Base-by-base conservation (phyloP, 805 yeast genomes). In the Candida corydali region DNA sequence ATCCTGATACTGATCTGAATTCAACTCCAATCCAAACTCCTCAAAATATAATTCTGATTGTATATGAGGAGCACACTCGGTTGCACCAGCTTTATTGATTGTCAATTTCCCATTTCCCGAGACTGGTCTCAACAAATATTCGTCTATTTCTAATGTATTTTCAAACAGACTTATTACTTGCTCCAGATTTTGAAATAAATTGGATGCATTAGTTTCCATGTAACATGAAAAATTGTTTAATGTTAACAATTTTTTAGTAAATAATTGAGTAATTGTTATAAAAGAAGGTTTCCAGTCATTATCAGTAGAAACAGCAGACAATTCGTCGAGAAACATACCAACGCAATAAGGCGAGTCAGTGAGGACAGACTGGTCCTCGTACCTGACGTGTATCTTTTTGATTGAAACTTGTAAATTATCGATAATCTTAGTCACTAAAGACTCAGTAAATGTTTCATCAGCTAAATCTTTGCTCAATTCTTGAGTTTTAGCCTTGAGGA, bases 401-500 rank as follows among this genome's bases (percentile, higher is more conserved):
- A 93, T 86, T 2, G 95, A 85, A 9, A 93, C 75, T 57, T 93
- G 98, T 36, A 94, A 63, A 54, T 93, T 93, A 58, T 93, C 98
- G 17, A 91, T 82, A 45, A 93, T 82, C 56, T 94, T 94, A 1
- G 96, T 84, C 5, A 88, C 72, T 41, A 93, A 69, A 29, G 87
- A 79, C 49, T 88, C 96, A 9, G 95, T 80, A 57, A 93, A 93
- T 26, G 87, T 72, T 55, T 87, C 91, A 55, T 80, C 84, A 38
- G 78, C 69, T 18, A 66, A 50, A 30, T 68, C 70, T 14, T 55
- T 48, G 0, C 64, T 38, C 7, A 59, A 24, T 8, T 44, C 43
- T 18, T 53, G 63, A 25, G 57, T 52, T 15, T 59, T 55, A 0
- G 77, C 72, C 33, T 71, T 70, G 28, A 76, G 78, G 44, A 86